Evolutionary conservation across 1,139 yeast genomes (phyloP).

Genomic region (Pichia cactophila): DNA sequence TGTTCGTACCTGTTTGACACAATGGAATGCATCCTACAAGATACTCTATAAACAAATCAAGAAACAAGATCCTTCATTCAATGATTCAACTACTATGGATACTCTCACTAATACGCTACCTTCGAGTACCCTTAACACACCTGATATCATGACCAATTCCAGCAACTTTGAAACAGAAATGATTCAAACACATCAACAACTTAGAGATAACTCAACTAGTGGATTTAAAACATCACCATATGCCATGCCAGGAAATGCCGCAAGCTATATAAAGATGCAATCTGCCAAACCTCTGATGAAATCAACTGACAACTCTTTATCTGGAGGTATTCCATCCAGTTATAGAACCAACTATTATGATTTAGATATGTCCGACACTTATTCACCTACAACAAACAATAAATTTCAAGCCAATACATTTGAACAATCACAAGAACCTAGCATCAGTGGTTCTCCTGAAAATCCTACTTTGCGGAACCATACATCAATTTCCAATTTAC

Average conservation of each 20-base stretch:
- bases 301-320: not conserved
- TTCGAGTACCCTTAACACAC: not conserved
- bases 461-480: not conserved
- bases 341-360: not conserved
- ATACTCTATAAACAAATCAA: conserved; percentile 11
- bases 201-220: not conserved
- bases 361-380: not conserved
- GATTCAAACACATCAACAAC: not conserved
- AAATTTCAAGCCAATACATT: not conserved
- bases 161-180: not conserved
- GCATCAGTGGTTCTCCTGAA: not conserved
- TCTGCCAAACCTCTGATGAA: not conserved
- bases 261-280: not conserved
- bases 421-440: not conserved
- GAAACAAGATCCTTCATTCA: conserved; percentile 2
- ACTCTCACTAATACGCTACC: not conserved
- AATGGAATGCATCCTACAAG: conserved; percentile 28
- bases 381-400: no score
- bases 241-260: not conserved
- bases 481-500: not conserved
- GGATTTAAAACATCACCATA: not conserved
- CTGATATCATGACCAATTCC: conserved; percentile 2
- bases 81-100: conserved; percentile 2
- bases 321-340: not conserved
- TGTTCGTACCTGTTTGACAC: conserved; percentile 53